phyloP scores from a whole-genome alignment of 2,329 filamentous ascomycete species.

The Colletotrichum sp. region DNA sequence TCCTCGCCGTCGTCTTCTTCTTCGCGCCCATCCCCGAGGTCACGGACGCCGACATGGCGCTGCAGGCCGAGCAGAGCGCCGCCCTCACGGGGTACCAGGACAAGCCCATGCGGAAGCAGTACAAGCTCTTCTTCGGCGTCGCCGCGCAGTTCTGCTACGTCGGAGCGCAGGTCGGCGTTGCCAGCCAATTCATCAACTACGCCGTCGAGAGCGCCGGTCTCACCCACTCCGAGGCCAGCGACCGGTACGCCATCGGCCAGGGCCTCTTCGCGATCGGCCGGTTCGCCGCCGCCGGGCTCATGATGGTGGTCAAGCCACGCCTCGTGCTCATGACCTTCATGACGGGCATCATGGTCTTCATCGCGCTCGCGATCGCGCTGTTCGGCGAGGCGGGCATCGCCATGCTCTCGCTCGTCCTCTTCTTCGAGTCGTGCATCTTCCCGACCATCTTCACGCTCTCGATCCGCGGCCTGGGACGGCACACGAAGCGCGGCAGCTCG shows the following conservation, averaged over 20 bases:
- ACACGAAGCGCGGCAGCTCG: constrained; percentile 59
- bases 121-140: constrained; percentile 65
- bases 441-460: constrained; percentile 62
- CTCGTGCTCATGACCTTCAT: constrained; percentile 61
- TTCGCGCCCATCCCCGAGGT: constrained; percentile 56
- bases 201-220: constrained; percentile 37
- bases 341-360: constrained; percentile 57
- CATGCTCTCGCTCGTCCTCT: constrained; percentile 61
- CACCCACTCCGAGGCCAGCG: constrained; percentile 31
- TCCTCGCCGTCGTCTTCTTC: constrained; percentile 63
- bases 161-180: constrained; percentile 61
- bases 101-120: constrained; percentile 59
- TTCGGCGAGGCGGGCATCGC: constrained; percentile 55
- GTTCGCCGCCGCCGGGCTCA: constrained; percentile 61
- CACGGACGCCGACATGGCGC: constrained; percentile 67
- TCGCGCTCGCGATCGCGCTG: constrained; percentile 56
- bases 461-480: constrained; percentile 60
- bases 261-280: constrained; percentile 64
- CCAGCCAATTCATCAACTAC: constrained; percentile 61
- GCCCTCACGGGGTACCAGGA: constrained; percentile 40
- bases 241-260: constrained; percentile 63
- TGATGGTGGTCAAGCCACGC: constrained; percentile 61
- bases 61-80: constrained; percentile 47
- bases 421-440: constrained; percentile 64
- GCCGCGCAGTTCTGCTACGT: constrained; percentile 69